These are phyloP conservation scores for Daldinia decipiens DNA, from an alignment of 495 filamentous ascomycete species.

Conservation along the genomic window DNA sequence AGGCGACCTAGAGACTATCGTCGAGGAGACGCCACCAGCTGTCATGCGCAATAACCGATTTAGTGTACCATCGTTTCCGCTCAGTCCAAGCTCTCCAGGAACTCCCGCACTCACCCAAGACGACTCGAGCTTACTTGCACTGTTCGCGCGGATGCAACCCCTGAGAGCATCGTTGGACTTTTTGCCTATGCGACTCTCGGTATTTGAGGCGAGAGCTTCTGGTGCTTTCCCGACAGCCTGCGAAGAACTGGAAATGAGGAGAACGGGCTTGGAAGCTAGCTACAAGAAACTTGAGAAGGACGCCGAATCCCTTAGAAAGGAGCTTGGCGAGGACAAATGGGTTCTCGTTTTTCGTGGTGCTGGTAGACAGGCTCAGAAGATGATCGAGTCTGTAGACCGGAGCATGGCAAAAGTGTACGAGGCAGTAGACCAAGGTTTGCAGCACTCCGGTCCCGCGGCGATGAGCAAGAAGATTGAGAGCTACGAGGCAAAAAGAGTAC, in stretches of 20 bases:
- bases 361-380: slow-evolving; percentile 89
- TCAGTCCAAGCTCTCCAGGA: slow-evolving; percentile 65
- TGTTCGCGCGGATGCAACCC: slow-evolving; percentile 96
- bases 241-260: slow-evolving; percentile 81
- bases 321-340: slow-evolving; percentile 95
- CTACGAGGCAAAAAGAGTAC: slow-evolving; percentile 93
- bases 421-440: slow-evolving; percentile 75
- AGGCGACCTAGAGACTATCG: slow-evolving; percentile 90
- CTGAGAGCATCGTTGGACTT: slow-evolving; percentile 93
- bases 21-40: slow-evolving; percentile 81
- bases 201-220: slow-evolving; percentile 81
- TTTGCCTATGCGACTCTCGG: slow-evolving; percentile 91
- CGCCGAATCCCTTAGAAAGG: slow-evolving; percentile 84
- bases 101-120: slow-evolving; percentile 73
- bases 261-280: slow-evolving; percentile 73
- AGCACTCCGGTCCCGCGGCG: slow-evolving; percentile 71
- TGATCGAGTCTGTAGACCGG: slow-evolving; percentile 91
- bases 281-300: slow-evolving; percentile 88
- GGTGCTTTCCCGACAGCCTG: slow-evolving; percentile 86
- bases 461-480: slow-evolving; percentile 86
- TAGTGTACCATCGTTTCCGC: slow-evolving; percentile 69
- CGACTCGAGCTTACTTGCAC: slow-evolving; percentile 80
- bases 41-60: slow-evolving; percentile 69
- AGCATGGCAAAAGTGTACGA: slow-evolving; percentile 85
- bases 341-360: slow-evolving; percentile 93